Evolutionary conservation across 83 land plant species (phyloP).

Genomic region (Thuja plicata): DNA sequence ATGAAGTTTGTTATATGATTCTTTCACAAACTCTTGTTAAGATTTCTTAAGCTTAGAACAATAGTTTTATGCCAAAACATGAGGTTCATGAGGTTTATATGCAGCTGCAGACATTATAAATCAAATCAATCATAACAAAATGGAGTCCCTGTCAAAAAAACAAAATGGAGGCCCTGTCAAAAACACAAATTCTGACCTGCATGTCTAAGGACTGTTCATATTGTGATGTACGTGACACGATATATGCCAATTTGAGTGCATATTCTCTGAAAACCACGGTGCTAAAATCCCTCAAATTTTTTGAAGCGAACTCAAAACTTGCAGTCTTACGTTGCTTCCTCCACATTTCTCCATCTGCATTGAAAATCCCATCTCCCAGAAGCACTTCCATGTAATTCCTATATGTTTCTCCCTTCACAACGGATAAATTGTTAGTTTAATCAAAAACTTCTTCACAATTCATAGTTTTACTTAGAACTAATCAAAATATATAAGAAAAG

Average conservation of each 20-base stretch:
- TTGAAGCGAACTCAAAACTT: conserved; percentile 85
- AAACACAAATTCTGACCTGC: conserved; percentile 52
- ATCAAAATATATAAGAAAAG: background rate
- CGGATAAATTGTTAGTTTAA: background rate
- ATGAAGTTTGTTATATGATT: too few relatives aligned
- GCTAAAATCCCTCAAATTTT: conserved; percentile 85
- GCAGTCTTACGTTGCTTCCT: conserved; percentile 87
- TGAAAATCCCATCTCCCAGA: conserved; percentile 92
- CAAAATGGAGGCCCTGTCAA: background rate
- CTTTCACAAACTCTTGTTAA: background rate
- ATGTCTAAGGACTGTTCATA: conserved; percentile 52
- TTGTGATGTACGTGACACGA: conserved; percentile 42
- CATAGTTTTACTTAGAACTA: background rate
- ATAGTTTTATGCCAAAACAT: background rate
- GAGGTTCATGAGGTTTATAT: background rate
- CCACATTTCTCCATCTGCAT: conserved; percentile 90
- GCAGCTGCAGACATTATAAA: background rate
- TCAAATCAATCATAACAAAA: background rate
- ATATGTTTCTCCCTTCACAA: conserved; percentile 58
- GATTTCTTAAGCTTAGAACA: background rate
- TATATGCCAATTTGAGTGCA: conserved; percentile 59
- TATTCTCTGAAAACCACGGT: conserved; percentile 75
- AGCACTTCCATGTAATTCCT: conserved; percentile 76
- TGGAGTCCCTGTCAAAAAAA: background rate
- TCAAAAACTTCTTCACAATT: background rate